Percentiles rank a stretch among this genome's conserved stretches.
Evolutionary conservation across 352 stramenopile species (phyloP).

Genomic region (Phytophthora europaea): DNA sequence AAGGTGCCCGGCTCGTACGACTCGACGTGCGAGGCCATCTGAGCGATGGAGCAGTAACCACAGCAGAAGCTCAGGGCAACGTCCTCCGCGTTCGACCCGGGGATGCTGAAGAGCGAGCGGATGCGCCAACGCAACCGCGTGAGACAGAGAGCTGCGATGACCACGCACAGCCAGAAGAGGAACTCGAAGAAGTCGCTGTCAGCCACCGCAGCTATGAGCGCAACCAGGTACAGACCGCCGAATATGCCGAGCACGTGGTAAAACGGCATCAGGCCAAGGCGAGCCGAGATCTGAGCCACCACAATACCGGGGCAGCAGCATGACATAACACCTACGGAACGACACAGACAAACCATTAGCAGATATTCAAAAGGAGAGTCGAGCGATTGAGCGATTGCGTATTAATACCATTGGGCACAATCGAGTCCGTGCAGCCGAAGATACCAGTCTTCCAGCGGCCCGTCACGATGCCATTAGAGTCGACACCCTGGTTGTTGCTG

Average conservation of each 20-base stretch:
- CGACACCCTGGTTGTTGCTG: slow-evolving; percentile 47
- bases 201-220: slow-evolving; percentile 44
- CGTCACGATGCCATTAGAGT: slow-evolving; percentile 79
- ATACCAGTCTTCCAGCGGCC: slow-evolving; percentile 81
- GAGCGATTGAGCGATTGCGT: neutral
- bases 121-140: slow-evolving; percentile 69
- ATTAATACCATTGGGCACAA: slow-evolving; percentile 85
- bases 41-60: slow-evolving; percentile 79
- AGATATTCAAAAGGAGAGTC: neutral
- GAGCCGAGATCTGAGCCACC: slow-evolving; percentile 71
- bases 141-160: slow-evolving; percentile 52
- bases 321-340: slow-evolving; percentile 60
- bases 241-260: slow-evolving; percentile 64
- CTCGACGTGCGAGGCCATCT: slow-evolving; percentile 86
- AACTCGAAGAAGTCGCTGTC: slow-evolving; percentile 59
- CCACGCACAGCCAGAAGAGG: slow-evolving; percentile 49
- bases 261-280: slow-evolving; percentile 70
- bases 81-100: slow-evolving; percentile 67
- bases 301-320: slow-evolving; percentile 72
- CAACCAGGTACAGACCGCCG: slow-evolving; percentile 59
- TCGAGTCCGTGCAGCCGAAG: slow-evolving; percentile 72
- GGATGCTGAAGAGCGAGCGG: slow-evolving; percentile 70
- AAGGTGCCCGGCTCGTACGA: slow-evolving; percentile 78
- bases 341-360: slow-evolving; percentile 2
- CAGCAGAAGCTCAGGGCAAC: slow-evolving; percentile 60